Evolutionary conservation across 1,284 basidiomycete genomes (phyloP), one percentile per base, ranked within the genome.

Genomic region (Cerioporus squamosus): DNA sequence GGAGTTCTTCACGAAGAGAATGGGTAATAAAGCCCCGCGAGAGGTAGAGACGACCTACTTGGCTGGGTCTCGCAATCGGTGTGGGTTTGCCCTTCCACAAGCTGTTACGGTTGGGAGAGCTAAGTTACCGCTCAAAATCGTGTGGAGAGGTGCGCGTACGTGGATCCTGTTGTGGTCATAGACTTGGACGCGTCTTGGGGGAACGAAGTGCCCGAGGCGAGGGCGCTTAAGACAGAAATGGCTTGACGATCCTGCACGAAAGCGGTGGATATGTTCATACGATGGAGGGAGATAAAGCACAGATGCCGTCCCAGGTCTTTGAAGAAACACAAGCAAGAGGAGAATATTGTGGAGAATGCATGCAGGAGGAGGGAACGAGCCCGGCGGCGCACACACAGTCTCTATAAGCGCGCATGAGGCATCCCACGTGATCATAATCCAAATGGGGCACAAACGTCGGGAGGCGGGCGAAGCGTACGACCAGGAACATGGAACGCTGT

Each of bases 381-480:
- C 36, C 48, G 5, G n/a, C 12, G 18, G 29, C 46, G 7, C 2
- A 5, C 33, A 8, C 36, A 29, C 38, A 1, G 22, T 31, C 22
- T 17, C 36, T 22, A 23, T 29, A 38, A n/a, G 17, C 33, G 48
- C 48, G 33, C 55, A 24, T 18, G 24, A 40, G 29, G n/a, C 15
- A 15, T 44, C 6, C 18, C 55, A 57, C 55, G 55, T 57, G 55
- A 44, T 14, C 5, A 43, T n/a, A 6, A 3, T n/a, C 57, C 43
- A 45, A 54, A 50, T 43, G 5, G 18, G 51, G 26, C 26, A n/a
- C n/a, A 29, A 9, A 3, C 26, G 26, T 29, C 26, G n/a, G n/a
- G n/a, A n/a, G n/a, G n/a, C n/a, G n/a, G n/a, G n/a, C n/a, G n/a
- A n/a, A n/a, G n/a, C n/a, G n/a, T n/a, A n/a, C n/a, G n/a, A n/a